Evolutionary conservation across 2,329 filamentous ascomycete species (phyloP).

Genomic region (Paradendryphiella salina): DNA sequence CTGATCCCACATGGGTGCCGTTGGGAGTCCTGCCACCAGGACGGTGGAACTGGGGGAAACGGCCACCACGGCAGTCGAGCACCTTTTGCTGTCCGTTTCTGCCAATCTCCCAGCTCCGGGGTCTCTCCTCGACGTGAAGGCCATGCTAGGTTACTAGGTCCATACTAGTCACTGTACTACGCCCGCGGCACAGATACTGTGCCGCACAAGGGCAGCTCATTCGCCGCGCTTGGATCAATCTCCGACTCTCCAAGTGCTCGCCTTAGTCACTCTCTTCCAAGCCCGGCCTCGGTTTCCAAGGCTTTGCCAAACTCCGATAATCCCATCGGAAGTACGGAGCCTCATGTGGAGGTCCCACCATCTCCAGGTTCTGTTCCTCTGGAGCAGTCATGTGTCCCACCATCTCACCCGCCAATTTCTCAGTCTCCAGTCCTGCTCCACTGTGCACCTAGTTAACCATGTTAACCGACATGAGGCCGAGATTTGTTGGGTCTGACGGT

Average conservation of each 20-base stretch:
- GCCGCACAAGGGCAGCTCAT: constrained; percentile 1
- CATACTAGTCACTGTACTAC: neutral
- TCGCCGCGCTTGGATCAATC: neutral
- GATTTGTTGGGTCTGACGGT: neutral
- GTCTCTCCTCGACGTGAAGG: constrained; percentile 1
- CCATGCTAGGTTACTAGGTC: neutral
- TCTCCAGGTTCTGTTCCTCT: constrained; percentile 6
- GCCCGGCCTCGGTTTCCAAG: constrained; percentile 1
- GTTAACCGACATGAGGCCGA: neutral
- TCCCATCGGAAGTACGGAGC: constrained; percentile 2
- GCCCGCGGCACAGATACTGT: neutral
- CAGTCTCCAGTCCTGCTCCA: neutral
- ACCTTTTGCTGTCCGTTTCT: neutral
- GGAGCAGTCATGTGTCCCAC: constrained; percentile 11
- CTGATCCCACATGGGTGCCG: constrained; percentile 7
- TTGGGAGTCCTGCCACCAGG: constrained; percentile 6
- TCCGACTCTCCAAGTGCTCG: neutral
- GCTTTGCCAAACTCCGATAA: constrained; percentile 8
- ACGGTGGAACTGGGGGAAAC: constrained; percentile 13
- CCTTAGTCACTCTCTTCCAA: constrained; percentile 3
- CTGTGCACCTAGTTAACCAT: neutral
- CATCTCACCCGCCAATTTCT: constrained; percentile 1
- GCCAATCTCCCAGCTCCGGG: constrained; percentile 1
- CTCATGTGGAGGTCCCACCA: constrained; percentile 6
- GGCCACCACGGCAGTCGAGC: neutral